Evolutionary conservation across 2,329 filamentous ascomycete genomes (phyloP), one percentile per base, ranked within the genome.

Genomic region (Exophiala sp.): DNA sequence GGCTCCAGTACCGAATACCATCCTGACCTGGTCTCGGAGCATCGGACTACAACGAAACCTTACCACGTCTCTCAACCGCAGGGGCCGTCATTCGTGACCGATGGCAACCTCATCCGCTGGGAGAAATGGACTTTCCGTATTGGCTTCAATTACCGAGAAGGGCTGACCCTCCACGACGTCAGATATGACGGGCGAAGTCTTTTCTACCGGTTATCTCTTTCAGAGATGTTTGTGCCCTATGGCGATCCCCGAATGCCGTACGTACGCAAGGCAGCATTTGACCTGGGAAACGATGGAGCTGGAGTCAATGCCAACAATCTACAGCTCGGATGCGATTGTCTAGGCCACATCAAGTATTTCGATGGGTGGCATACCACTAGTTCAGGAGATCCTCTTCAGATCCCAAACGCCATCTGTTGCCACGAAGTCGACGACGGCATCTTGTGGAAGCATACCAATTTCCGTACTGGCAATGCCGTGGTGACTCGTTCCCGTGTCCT

Each of bases 91-190:
- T 69, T 69, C 51, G 43, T 57, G 2, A 58, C 60, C 2, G 41
- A 63, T 0, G 63, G 64, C 0, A 67, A 68, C 37, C 45, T 58
- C 1, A 14, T 69, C 0, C 52, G 27, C 1, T 74, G 70, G 70
- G 66, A 73, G 55, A 74, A 73, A 45, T 73, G 70, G 71, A 61
- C 57, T 2, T 61, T 73, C 46, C 63, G 65, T 1, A 62, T 73
- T 2, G 72, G 68, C 0, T 75, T 73, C 57, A 74, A 74, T 48
- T 72, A 70, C 24, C 66, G 71, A 3, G 71, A 73, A 55, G 71
- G 70, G 0, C 55, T 70, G 9, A 70, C 67, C 1, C 59, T 73
- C 1, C 69, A 71, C 42, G 65, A 73, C 38, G 58, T 72, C 10
- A 59, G 62, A 8, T 73, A 70, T 45, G 67, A 69, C 38, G 59